Base-by-base conservation (phyloP, 2,329 filamentous ascomycete species). In the Aspergillus tamarii region DNA sequence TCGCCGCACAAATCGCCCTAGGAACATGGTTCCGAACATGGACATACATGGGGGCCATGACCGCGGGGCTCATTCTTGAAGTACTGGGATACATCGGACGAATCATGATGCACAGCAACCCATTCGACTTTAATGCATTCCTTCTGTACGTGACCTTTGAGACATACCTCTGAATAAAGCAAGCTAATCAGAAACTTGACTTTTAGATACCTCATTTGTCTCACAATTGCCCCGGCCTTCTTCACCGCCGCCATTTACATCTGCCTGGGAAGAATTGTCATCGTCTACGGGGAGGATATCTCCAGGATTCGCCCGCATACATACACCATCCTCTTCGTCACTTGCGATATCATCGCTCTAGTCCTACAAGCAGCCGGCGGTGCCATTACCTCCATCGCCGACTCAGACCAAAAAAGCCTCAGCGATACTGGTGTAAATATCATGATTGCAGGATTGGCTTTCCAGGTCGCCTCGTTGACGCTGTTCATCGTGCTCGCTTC, bases 221-320 rank as follows among this genome's bases (percentile, higher is more conserved):
- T 91, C 64, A 90, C 88, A 4, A 84, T 90, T 64, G 88, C 81
- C 0, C 88, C 89, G 0, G 87, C 88, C 1, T 90, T 90, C 71
- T 81, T 90, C 73, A 61, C 43, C 39, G 88, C 87, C 1, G 86
- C 83, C 2, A 83, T 91, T 39, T 91, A 91, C 70, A 77, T 91
- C 57, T 88, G 85, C 63, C 78, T 90, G 11, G 75, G 76, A 4
- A 75, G 76, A 34, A 77, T 80, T 43, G 72, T 81, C 61, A 70
- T 70, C 19, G 64, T 74, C 46, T 79, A 77, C 57, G 76, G 74
- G 52, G 67, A 71, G 26, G 58, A 71, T 30, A 70, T 76, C 54
- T 73, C 74, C n/a, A 68, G 74, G n/a, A 69, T 81, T 48, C 69
- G 65, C 8, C 70, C 74, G 6, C 69, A 69, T 21, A 74, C 70